These are phyloP conservation scores for Lunasporangiospora selenospora DNA, from an alignment of 192 early-diverging fungal species.

Conservation along the genomic window DNA sequence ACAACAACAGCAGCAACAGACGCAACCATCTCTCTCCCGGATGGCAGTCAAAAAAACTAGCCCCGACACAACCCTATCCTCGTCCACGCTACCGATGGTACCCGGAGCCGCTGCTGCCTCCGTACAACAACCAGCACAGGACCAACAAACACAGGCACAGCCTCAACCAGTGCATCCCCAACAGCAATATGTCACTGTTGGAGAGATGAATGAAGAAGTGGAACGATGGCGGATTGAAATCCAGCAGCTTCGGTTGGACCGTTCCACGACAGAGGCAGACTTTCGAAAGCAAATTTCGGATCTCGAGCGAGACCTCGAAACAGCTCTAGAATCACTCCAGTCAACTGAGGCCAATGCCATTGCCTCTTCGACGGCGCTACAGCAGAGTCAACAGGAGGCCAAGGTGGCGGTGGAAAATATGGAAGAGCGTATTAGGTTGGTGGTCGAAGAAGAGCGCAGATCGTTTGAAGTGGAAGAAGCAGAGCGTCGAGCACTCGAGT, in stretches of 20 bases:
- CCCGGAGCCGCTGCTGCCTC: background rate
- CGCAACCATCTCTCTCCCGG: too few species aligned
- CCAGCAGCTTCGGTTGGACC: conserved; percentile 4
- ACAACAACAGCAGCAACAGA: conserved; percentile 3
- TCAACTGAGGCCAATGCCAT: conserved; percentile 20
- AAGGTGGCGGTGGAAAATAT: background rate
- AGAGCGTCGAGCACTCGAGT: too few species aligned
- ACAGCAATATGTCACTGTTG: background rate
- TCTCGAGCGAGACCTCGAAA: conserved; percentile 37
- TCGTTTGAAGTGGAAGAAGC: conserved; percentile 1
- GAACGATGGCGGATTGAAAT: conserved; percentile 34
- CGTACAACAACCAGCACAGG: conserved; percentile 1
- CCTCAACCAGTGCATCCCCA: background rate
- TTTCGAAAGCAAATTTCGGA: conserved; percentile 32
- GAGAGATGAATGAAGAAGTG: conserved; percentile 25
- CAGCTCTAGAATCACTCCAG: conserved; percentile 28
- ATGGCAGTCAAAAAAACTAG: conserved; percentile 4
- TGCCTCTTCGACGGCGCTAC: conserved; percentile 3
- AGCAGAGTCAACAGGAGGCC: background rate
- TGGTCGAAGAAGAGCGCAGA: conserved; percentile 7
- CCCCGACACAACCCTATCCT: conserved; percentile 1
- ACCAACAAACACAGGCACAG: background rate
- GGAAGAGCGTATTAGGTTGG: background rate
- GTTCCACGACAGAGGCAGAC: background rate
- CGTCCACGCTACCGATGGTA: background rate